A percentile compares a stretch with the other conserved stretches of the same genome.
Evolutionary conservation across 106 monocot genomes (phyloP).

Genomic region (Iris macrosiphon): DNA sequence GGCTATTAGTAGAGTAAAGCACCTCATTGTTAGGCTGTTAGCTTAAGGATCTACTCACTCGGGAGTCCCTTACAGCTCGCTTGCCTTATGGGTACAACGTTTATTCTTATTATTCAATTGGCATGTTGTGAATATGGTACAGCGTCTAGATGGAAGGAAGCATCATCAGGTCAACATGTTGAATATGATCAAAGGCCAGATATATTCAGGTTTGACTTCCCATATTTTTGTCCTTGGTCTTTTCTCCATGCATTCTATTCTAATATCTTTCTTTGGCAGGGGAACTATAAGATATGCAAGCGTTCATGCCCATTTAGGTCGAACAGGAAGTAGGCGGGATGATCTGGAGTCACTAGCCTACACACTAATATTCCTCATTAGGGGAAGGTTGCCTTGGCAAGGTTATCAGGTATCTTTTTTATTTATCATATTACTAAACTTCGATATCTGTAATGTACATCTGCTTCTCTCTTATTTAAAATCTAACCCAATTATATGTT

Average conservation of each 20-base stretch:
- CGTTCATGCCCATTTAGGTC: conserved; percentile 97
- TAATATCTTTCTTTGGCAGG: conserved; percentile 35
- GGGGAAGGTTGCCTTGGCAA: conserved; percentile 95
- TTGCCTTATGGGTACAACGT: neutral
- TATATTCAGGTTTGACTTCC: conserved; percentile 71
- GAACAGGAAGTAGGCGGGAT: conserved; percentile 92
- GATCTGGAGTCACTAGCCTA: conserved; percentile 93
- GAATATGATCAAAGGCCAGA: conserved; percentile 98
- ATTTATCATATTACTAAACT: neutral
- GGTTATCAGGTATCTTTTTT: conserved; percentile 73
- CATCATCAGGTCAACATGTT: conserved; percentile 85
- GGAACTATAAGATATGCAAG: conserved; percentile 98
- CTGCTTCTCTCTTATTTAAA: neutral
- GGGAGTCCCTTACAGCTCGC: neutral
- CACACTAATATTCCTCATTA: conserved; percentile 83
- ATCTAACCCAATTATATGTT: neutral
- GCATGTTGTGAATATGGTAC: conserved; percentile 8
- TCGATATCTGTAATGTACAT: conserved; percentile 1
- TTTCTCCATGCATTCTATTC: neutral
- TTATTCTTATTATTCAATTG: neutral
- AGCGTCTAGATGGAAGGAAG: conserved; percentile 94
- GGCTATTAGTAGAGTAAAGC: no score
- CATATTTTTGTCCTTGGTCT: neutral
- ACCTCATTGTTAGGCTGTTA: no score
- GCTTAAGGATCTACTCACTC: no score